Percentiles rank a stretch among this genome's conserved stretches.
These are phyloP conservation scores for Oryza officinalis DNA, from an alignment of 176 grass and related monocot species.

Conservation along the genomic window DNA sequence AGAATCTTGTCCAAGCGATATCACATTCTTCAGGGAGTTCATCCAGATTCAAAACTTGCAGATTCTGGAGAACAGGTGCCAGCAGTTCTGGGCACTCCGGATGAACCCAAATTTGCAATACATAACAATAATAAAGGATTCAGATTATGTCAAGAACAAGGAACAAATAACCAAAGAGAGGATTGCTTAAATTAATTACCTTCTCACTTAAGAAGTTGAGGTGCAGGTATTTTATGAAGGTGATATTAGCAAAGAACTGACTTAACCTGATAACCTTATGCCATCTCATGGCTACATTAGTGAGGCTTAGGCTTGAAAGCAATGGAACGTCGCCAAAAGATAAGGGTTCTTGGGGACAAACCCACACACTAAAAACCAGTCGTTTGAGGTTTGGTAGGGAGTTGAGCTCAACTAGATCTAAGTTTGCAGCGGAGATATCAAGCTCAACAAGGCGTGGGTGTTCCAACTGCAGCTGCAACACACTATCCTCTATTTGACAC, in stretches of 20 bases:
- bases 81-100: slow-evolving; percentile 18
- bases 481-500: too few relatives aligned
- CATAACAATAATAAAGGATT: neutral
- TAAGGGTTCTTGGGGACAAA: neutral
- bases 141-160: too few relatives aligned
- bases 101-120: slow-evolving; percentile 12
- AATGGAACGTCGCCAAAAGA: neutral
- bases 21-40: slow-evolving; percentile 11
- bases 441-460: neutral
- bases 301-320: slow-evolving; percentile 3
- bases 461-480: neutral
- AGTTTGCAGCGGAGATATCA: neutral
- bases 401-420: neutral
- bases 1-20: neutral
- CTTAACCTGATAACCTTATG: neutral
- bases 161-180: too few relatives aligned
- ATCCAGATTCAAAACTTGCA: neutral
- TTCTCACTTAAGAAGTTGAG: neutral
- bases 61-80: neutral
- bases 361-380: neutral
- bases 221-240: neutral
- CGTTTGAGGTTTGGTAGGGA: neutral
- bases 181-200: neutral
- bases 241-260: neutral
- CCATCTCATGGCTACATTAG: neutral